These are phyloP conservation scores for Myxozyma geophila DNA, from an alignment of 805 yeast genomes.

Conservation along the genomic window DNA sequence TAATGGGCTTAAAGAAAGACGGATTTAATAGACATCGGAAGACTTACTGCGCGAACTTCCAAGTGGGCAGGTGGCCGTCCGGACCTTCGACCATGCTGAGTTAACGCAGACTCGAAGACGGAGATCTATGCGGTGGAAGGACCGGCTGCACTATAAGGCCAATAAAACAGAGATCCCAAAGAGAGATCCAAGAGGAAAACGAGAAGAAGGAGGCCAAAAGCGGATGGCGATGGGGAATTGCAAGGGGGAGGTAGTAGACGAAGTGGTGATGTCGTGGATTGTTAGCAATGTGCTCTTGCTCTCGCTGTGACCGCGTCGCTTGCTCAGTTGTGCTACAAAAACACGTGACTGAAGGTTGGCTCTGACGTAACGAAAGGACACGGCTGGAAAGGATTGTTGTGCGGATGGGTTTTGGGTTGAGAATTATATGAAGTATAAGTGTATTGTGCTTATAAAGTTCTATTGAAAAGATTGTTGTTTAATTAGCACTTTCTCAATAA, in stretches of 20 bases:
- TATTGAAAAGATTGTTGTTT: too few relatives aligned
- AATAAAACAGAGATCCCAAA: background rate
- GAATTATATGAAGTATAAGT: too few relatives aligned
- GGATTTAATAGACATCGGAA: background rate
- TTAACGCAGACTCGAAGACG: slow-evolving; percentile 4
- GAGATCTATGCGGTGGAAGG: slow-evolving; percentile 2
- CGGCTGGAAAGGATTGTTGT: background rate
- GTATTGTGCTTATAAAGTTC: too few relatives aligned
- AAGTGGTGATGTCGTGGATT: slow-evolving; percentile 16
- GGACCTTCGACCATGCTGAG: slow-evolving; percentile 36
- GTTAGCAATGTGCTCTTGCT: slow-evolving; percentile 14
- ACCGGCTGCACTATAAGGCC: slow-evolving; percentile 2
- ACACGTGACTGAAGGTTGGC: slow-evolving; percentile 4
- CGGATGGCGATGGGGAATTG: slow-evolving; percentile 1
- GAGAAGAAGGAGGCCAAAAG: background rate
- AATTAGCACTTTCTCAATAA: too few relatives aligned
- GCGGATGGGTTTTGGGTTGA: too few relatives aligned
- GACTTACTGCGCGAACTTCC: slow-evolving; percentile 43
- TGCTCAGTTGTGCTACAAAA: slow-evolving; percentile 2
- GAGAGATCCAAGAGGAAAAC: background rate
- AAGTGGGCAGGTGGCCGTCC: slow-evolving; percentile 35
- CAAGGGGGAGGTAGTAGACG: background rate
- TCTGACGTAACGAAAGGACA: background rate
- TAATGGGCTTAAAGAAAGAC: background rate
- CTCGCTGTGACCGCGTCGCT: slow-evolving; percentile 2